These are phyloP conservation scores for Mycena epipterygia DNA, from an alignment of 768 basidiomycete species.

Conservation along the genomic window DNA sequence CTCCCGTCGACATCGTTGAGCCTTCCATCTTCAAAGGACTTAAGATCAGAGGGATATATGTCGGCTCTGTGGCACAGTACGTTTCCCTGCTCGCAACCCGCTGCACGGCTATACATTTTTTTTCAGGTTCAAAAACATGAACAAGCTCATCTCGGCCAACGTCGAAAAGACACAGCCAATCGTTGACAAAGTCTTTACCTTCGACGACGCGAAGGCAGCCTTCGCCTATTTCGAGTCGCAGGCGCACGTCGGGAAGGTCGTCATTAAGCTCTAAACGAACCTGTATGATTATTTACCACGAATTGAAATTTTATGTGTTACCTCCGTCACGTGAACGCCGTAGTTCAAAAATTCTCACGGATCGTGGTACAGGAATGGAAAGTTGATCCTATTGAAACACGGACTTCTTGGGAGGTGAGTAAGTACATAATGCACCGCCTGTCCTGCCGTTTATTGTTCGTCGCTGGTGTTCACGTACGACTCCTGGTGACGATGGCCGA, in stretches of 20 bases:
- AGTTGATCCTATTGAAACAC: no score
- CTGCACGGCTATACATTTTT: background rate
- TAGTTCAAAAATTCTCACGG: no score
- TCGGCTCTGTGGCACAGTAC: constrained; percentile 72
- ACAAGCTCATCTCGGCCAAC: constrained; percentile 52
- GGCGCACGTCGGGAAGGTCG: constrained; percentile 63
- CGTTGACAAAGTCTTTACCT: constrained; percentile 56
- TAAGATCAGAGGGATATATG: constrained; percentile 63
- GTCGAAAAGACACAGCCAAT: constrained; percentile 54
- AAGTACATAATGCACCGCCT: no score
- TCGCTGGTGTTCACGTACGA: no score
- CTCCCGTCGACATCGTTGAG: constrained; percentile 45
- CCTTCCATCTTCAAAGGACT: constrained; percentile 55
- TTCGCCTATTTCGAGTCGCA: constrained; percentile 57
- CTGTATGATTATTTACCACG: no score
- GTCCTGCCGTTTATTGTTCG: no score
- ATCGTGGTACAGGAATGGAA: no score
- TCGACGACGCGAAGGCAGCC: constrained; percentile 56
- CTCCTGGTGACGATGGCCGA: no score
- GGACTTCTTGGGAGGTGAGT: no score
- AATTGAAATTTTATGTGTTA: no score
- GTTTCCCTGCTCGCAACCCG: constrained; percentile 31
- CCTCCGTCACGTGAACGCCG: no score
- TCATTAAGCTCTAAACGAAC: constrained; percentile 38
- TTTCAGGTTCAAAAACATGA: constrained; percentile 60